These are phyloP conservation scores for Pyrenophora teres DNA, from an alignment of 2,329 filamentous ascomycete species.

Conservation along the genomic window DNA sequence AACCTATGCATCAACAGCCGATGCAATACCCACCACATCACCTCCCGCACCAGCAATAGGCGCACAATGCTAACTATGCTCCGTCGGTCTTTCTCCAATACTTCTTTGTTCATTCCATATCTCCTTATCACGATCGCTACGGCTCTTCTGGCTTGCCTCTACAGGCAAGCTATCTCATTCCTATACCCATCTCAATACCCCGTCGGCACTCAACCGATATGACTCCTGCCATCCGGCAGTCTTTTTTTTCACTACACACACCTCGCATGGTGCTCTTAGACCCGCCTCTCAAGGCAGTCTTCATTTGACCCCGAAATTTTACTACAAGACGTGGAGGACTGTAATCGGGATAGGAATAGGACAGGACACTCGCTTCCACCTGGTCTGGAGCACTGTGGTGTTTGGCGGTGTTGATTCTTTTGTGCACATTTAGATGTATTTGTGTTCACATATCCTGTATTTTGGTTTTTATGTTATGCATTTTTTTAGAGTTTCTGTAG, in stretches of 20 bases:
- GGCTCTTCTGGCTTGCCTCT: conserved; percentile 5
- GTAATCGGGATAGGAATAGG: conserved; percentile 22
- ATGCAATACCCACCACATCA: conserved; percentile 27
- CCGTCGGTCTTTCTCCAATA: conserved; percentile 18
- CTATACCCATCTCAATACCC: conserved; percentile 15
- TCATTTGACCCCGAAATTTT: conserved; percentile 8
- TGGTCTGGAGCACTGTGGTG: not conserved
- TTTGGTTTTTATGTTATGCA: not conserved
- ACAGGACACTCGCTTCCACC: conserved; percentile 24
- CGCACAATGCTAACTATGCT: conserved; percentile 2
- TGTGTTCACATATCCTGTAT: not conserved
- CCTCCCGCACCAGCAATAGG: conserved; percentile 22
- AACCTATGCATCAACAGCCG: conserved; percentile 5
- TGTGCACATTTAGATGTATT: conserved; percentile 3
- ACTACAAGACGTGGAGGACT: conserved; percentile 15
- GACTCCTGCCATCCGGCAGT: not conserved
- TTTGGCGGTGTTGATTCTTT: conserved; percentile 3
- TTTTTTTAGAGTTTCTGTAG: conserved; percentile 21
- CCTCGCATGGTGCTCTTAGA: not conserved
- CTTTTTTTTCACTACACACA: conserved; percentile 4
- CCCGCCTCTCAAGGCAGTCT: conserved; percentile 3
- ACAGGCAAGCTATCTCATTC: conserved; percentile 4
- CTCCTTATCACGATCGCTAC: conserved; percentile 25
- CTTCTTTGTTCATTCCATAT: conserved; percentile 18
- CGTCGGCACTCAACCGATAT: not conserved